A percentile compares a stretch with the other conserved stretches of the same genome.
Conservation (phyloP, 768 basidiomycete species). For the Boletus coccyginus region DNA sequence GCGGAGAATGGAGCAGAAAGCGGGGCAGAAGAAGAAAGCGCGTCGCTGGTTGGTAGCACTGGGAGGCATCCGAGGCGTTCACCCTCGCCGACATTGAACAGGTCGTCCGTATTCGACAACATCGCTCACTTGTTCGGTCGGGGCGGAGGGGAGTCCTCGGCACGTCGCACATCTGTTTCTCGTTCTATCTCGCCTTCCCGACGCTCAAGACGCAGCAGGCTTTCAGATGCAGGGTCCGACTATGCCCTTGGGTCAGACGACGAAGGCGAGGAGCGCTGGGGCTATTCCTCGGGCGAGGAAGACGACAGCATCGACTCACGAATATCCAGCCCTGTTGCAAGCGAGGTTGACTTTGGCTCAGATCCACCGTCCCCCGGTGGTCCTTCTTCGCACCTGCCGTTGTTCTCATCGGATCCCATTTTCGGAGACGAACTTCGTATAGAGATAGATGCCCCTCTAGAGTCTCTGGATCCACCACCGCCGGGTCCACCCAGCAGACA, state of each 20-base stretch:
- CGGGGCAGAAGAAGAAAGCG: slow-evolving; percentile 37
- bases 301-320: slow-evolving; percentile 44
- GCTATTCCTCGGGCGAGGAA: slow-evolving; percentile 85
- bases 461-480: slow-evolving; percentile 66
- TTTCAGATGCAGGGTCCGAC: slow-evolving; percentile 59
- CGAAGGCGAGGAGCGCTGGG: slow-evolving; percentile 79
- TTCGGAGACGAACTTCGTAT: slow-evolving; percentile 84
- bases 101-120: slow-evolving; percentile 55
- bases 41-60: slow-evolving; percentile 26
- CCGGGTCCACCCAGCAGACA: slow-evolving; percentile 84
- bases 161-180: slow-evolving; percentile 55
- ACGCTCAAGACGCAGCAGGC: slow-evolving; percentile 47
- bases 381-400: slow-evolving; percentile 50
- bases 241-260: slow-evolving; percentile 53
- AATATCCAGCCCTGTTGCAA: slow-evolving; percentile 34
- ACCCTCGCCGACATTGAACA: slow-evolving; percentile 38
- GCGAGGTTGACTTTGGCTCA: slow-evolving; percentile 71
- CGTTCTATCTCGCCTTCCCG: slow-evolving; percentile 49
- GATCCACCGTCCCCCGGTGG: slow-evolving; percentile 57
- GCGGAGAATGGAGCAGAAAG: slow-evolving; percentile 37
- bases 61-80: slow-evolving; percentile 33
- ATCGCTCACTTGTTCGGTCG: slow-evolving; percentile 67
- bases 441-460: slow-evolving; percentile 70
- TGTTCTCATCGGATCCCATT: slow-evolving; percentile 71
- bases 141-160: slow-evolving; percentile 38